These are phyloP conservation scores for Westerdykella aurantiaca DNA, from an alignment of 2,329 filamentous ascomycete species.

Conservation along the genomic window DNA sequence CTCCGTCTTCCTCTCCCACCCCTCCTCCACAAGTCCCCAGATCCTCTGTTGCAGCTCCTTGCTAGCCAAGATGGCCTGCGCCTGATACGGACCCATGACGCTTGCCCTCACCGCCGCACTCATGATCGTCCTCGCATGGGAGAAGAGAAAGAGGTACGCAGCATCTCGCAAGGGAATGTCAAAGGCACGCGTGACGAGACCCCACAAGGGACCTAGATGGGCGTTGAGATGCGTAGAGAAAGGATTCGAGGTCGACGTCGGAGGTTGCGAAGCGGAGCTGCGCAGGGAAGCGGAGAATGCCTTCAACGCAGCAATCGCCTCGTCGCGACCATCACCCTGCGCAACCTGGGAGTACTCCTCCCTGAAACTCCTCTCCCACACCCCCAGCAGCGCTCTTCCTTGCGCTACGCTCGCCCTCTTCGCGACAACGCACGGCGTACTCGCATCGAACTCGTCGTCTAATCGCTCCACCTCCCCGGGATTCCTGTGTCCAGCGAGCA, in stretches of 20 bases:
- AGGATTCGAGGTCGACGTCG: neutral
- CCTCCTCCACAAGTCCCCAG: constrained; percentile 51
- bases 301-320: constrained; percentile 20
- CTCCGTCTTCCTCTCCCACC: constrained; percentile 55
- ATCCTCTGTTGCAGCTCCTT: constrained; percentile 54
- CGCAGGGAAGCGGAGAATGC: constrained; percentile 28
- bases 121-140: constrained; percentile 69
- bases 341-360: constrained; percentile 12
- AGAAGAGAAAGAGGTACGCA: constrained; percentile 69
- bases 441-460: constrained; percentile 72
- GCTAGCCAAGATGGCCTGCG: constrained; percentile 65
- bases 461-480: constrained; percentile 50
- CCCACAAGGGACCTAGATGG: constrained; percentile 67
- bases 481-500: constrained; percentile 59
- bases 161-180: constrained; percentile 57
- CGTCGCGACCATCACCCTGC: neutral
- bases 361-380: constrained; percentile 69
- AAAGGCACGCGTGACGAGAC: constrained; percentile 58
- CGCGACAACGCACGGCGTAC: constrained; percentile 72
- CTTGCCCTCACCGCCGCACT: constrained; percentile 72
- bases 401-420: constrained; percentile 69
- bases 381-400: constrained; percentile 64
- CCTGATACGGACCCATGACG: constrained; percentile 75
- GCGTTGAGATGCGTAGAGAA: constrained; percentile 37
- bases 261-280: constrained; percentile 2